A percentile compares a stretch with the other conserved stretches of the same genome.
Conservation (phyloP, 208 protist genomes). For the Leishmania turanica region DNA sequence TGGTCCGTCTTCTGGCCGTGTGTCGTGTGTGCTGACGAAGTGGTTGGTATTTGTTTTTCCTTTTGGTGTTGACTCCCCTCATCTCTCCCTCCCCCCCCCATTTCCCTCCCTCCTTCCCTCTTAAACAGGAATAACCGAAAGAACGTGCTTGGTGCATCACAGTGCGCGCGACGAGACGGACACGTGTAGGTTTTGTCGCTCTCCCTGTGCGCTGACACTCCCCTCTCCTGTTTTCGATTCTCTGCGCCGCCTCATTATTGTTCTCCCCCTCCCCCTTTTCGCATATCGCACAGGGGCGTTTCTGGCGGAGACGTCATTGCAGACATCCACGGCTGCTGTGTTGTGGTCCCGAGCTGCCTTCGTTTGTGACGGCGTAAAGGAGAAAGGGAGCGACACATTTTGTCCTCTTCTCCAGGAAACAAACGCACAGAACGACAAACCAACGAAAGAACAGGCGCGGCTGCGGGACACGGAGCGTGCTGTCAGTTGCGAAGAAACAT, state of each 20-base stretch:
- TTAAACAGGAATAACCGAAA: background rate
- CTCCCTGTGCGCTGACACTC: background rate
- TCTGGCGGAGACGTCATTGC: background rate
- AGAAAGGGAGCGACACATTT: background rate
- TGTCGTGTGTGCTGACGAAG: background rate
- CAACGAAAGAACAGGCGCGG: background rate
- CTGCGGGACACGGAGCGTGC: background rate
- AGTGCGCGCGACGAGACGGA: background rate
- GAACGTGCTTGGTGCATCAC: background rate
- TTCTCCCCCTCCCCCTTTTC: background rate
- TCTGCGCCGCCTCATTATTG: background rate
- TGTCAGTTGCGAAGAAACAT: background rate
- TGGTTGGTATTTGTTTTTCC: background rate
- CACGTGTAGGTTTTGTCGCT: background rate
- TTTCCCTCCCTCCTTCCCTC: background rate
- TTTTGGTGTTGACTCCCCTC: background rate
- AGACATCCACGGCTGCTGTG: background rate
- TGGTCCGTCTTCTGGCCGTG: background rate
- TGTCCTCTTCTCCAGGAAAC: background rate
- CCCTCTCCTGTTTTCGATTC: background rate
- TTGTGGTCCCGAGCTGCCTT: background rate
- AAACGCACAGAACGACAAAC: too few relatives aligned
- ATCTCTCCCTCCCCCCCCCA: background rate
- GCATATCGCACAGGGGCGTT: background rate
- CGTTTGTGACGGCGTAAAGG: background rate